Percentiles rank a stretch among this genome's conserved stretches.
Evolutionary conservation across 75 land plant genomes (phyloP).

Genomic region (Pseudotsuga menziesii): DNA sequence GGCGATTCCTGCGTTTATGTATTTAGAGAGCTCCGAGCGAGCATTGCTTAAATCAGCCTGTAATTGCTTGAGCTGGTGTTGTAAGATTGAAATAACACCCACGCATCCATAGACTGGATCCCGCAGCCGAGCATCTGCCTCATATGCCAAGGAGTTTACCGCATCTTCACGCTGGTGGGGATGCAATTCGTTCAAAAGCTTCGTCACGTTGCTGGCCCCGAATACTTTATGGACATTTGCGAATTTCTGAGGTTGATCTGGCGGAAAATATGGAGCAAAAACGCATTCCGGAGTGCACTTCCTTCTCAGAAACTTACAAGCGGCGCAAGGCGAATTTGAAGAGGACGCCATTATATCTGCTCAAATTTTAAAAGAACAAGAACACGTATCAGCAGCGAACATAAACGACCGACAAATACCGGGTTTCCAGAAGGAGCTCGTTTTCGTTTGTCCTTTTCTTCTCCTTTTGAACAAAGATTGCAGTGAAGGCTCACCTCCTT

Average conservation of each 20-base stretch:
- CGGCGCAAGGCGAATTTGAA: conserved; percentile 60
- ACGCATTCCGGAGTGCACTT: conserved; percentile 65
- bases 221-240: conserved; percentile 69
- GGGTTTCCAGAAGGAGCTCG: too few species aligned
- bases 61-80: conserved; percentile 58
- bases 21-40: conserved; percentile 38
- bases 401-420: too few species aligned
- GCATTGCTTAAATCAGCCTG: conserved; percentile 49
- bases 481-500: background rate
- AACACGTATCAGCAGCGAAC: too few species aligned
- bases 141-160: conserved; percentile 69
- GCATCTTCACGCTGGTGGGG: conserved; percentile 66
- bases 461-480: too few species aligned
- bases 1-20: conserved; percentile 21
- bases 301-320: conserved; percentile 62
- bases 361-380: background rate
- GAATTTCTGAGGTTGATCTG: conserved; percentile 68
- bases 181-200: conserved; percentile 60
- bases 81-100: conserved; percentile 60
- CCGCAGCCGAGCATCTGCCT: conserved; percentile 61
- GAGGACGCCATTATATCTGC: conserved; percentile 22
- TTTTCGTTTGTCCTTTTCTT: too few species aligned
- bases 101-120: conserved; percentile 73
- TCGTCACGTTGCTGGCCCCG: conserved; percentile 65
- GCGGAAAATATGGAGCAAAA: conserved; percentile 72